A percentile compares a stretch with the other conserved stretches of the same genome.
Conservation (phyloP, 164 flowering plant species). For the Taxillus chinensis region DNA sequence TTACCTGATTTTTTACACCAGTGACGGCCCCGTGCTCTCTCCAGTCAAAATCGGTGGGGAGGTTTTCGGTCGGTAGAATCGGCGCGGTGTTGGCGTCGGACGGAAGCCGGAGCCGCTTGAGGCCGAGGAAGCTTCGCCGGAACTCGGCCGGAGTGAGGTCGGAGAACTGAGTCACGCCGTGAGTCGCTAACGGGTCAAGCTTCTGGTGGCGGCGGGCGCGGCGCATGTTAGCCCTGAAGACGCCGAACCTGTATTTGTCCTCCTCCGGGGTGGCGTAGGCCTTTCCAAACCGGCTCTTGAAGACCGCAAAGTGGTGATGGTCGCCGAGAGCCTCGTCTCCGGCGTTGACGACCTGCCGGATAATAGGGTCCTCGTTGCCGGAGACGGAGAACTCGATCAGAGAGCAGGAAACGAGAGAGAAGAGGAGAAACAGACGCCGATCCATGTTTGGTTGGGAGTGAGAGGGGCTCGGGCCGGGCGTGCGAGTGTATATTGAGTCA, state of each 20-base stretch:
- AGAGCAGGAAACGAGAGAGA: neutral
- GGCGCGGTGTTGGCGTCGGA: constrained; percentile 1
- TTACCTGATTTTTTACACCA: neutral
- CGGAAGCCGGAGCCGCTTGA: neutral
- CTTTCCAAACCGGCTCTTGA: neutral
- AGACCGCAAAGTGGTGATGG: neutral
- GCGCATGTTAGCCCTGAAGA: constrained; percentile 6
- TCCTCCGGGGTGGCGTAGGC: constrained; percentile 2
- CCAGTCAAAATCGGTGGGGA: constrained; percentile 1
- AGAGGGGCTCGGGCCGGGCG: too few species aligned
- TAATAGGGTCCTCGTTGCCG: neutral
- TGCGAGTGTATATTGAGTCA: too few species aligned
- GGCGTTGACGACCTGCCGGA: constrained; percentile 1
- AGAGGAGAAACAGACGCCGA: constrained; percentile 1
- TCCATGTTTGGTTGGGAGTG: neutral
- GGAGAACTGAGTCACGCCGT: constrained; percentile 3
- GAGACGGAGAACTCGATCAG: neutral
- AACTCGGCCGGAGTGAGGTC: constrained; percentile 6
- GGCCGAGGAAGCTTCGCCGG: constrained; percentile 1
- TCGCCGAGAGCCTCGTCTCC: neutral
- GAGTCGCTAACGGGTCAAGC: neutral
- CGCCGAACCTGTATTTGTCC: neutral
- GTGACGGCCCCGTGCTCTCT: constrained; percentile 3
- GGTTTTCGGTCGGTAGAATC: neutral
- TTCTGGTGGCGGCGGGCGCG: constrained; percentile 3